Evolutionary conservation across 2,329 filamentous ascomycete genomes (phyloP).

Genomic region (Apiospora kogelbergensis): DNA sequence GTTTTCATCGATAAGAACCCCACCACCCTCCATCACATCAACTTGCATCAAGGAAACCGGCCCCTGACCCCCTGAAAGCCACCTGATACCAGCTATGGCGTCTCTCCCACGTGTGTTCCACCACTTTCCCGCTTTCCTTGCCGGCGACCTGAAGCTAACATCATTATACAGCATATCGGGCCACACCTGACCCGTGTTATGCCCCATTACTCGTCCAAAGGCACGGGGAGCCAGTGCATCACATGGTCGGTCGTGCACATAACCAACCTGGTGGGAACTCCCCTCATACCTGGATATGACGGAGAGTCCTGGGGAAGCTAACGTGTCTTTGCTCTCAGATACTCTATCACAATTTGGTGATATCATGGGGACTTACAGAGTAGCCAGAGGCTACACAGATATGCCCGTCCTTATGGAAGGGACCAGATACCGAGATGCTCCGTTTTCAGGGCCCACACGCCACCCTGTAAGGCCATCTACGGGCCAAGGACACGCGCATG

Average conservation of each 20-base stretch:
- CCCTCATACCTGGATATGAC: not conserved
- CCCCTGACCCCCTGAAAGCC: not conserved
- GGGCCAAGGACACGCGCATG: not conserved
- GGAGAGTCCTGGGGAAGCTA: not conserved
- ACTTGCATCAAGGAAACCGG: not conserved
- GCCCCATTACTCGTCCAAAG: not conserved
- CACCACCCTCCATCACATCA: not conserved
- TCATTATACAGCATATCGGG: not conserved
- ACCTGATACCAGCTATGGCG: not conserved
- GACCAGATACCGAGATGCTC: not conserved
- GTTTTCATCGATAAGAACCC: not conserved
- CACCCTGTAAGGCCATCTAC: not conserved
- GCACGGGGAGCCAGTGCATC: not conserved
- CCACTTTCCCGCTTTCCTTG: not conserved
- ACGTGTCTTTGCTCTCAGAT: not conserved
- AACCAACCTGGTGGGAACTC: not conserved
- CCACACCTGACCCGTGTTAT: not conserved
- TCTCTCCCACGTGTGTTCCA: not conserved
- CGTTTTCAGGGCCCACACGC: not conserved
- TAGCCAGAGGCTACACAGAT: not conserved
- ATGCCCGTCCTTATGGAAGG: not conserved
- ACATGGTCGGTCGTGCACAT: not conserved
- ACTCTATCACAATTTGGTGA: too few relatives aligned
- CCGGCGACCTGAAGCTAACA: not conserved
- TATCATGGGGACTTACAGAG: not conserved